A percentile compares a stretch with the other conserved stretches of the same genome.
Evolutionary conservation across 805 yeast species (phyloP).

Genomic region (Candida andamanensis): DNA sequence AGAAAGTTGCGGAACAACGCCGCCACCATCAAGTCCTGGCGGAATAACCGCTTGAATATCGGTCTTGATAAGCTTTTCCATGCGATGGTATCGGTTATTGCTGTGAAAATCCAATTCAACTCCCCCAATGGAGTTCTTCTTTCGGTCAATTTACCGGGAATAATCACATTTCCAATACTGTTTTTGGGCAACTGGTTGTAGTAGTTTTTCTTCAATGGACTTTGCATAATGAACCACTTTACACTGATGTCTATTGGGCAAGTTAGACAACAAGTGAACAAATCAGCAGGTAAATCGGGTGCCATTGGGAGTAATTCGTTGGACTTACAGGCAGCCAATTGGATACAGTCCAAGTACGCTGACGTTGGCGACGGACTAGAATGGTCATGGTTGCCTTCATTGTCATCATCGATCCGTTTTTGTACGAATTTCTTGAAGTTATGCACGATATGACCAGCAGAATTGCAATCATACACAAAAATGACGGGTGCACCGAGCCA

Average conservation of each 20-base stretch:
- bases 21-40: slow-evolving; percentile 96
- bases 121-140: slow-evolving; percentile 95
- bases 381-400: slow-evolving; percentile 50
- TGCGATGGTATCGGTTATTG: slow-evolving; percentile 96
- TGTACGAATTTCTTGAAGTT: slow-evolving; percentile 88
- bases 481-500: slow-evolving; percentile 99
- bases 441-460: slow-evolving; percentile 88
- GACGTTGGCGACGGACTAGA: slow-evolving; percentile 58
- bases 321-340: slow-evolving; percentile 85
- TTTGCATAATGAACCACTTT: slow-evolving; percentile 85
- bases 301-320: slow-evolving; percentile 87
- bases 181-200: slow-evolving; percentile 43
- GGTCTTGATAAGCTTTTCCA: slow-evolving; percentile 91
- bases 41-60: slow-evolving; percentile 78
- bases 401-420: slow-evolving; percentile 82
- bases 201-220: slow-evolving; percentile 54
- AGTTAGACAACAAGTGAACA: slow-evolving; percentile 92
- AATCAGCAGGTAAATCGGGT: slow-evolving; percentile 92
- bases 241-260: slow-evolving; percentile 94
- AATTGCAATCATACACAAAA: slow-evolving; percentile 89
- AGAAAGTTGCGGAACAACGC: slow-evolving; percentile 90
- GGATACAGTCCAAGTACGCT: slow-evolving; percentile 81
- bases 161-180: slow-evolving; percentile 53
- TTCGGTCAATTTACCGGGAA: slow-evolving; percentile 90
- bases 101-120: slow-evolving; percentile 95